Evolutionary conservation across 768 basidiomycete genomes (phyloP).

Genomic region (Serendipita sp.): DNA sequence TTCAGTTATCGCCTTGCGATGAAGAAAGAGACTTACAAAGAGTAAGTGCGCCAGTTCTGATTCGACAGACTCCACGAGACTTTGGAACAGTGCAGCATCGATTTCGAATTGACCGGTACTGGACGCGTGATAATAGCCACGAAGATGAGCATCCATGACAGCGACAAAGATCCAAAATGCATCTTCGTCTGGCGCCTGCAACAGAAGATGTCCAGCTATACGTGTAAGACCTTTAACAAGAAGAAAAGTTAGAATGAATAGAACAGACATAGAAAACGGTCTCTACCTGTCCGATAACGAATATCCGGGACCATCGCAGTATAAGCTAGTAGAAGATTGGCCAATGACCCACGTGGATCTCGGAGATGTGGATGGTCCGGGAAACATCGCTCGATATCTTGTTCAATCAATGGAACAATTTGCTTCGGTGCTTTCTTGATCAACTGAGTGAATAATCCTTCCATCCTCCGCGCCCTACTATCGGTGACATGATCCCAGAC

Average conservation of each 20-base stretch:
- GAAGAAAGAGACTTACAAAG: conserved; percentile 23
- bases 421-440: conserved; percentile 38
- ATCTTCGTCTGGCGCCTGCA: conserved; percentile 71
- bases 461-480: conserved; percentile 51
- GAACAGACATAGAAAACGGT: not conserved
- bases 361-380: conserved; percentile 42
- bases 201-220: conserved; percentile 54
- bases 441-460: conserved; percentile 51
- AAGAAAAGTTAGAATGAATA: not conserved
- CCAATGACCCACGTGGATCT: conserved; percentile 34
- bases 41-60: conserved; percentile 45
- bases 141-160: conserved; percentile 71
- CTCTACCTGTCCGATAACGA: conserved; percentile 44
- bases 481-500: conserved; percentile 75
- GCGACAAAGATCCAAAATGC: conserved; percentile 85
- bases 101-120: conserved; percentile 49
- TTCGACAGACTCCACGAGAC: conserved; percentile 51
- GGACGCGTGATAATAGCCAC: conserved; percentile 52
- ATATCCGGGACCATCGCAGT: conserved; percentile 76
- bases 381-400: conserved; percentile 37
- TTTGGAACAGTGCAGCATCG: conserved; percentile 53
- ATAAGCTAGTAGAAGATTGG: conserved; percentile 51
- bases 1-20: not conserved
- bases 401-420: conserved; percentile 37
- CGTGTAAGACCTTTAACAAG: conserved; percentile 39